These are phyloP conservation scores for Exophiala viscosa DNA, from an alignment of 2,329 filamentous ascomycete genomes.

Conservation along the genomic window DNA sequence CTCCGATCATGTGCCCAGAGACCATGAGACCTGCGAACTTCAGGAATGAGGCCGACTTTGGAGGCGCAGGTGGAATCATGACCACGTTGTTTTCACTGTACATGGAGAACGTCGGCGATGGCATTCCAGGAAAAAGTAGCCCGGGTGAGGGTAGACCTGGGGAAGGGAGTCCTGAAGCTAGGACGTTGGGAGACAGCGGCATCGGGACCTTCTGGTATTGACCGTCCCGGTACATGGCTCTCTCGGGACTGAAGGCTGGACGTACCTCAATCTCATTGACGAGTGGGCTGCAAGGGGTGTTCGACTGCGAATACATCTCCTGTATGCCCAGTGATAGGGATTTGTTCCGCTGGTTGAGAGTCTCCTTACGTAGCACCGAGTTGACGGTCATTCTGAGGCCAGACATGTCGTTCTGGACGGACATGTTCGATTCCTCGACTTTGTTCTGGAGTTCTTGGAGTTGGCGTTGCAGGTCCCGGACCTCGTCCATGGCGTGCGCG, in stretches of 20 bases:
- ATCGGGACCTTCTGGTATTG: neutral
- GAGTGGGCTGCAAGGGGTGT: conserved; percentile 12
- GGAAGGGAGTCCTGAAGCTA: conserved; percentile 7
- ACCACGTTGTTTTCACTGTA: conserved; percentile 19
- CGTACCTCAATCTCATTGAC: conserved; percentile 21
- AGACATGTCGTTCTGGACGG: conserved; percentile 21
- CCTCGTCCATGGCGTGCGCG: conserved; percentile 26
- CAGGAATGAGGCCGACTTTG: conserved; percentile 13
- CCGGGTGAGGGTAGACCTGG: conserved; percentile 10
- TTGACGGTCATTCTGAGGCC: conserved; percentile 22
- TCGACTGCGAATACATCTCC: conserved; percentile 15
- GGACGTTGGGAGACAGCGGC: neutral
- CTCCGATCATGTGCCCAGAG: conserved; percentile 20
- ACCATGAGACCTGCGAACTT: conserved; percentile 22
- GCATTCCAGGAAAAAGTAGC: conserved; percentile 14
- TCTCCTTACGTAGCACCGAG: conserved; percentile 26
- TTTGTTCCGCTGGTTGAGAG: conserved; percentile 12
- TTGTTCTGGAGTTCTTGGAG: conserved; percentile 18
- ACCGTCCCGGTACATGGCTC: neutral
- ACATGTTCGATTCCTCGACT: conserved; percentile 17
- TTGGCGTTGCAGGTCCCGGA: conserved; percentile 24
- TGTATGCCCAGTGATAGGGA: conserved; percentile 10
- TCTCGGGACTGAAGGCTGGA: conserved; percentile 2
- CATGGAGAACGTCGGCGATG: conserved; percentile 18
- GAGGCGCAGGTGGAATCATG: conserved; percentile 19